These are phyloP conservation scores for Linum usitatissimum DNA, from an alignment of 345 rosid genomes.

Conservation along the genomic window DNA sequence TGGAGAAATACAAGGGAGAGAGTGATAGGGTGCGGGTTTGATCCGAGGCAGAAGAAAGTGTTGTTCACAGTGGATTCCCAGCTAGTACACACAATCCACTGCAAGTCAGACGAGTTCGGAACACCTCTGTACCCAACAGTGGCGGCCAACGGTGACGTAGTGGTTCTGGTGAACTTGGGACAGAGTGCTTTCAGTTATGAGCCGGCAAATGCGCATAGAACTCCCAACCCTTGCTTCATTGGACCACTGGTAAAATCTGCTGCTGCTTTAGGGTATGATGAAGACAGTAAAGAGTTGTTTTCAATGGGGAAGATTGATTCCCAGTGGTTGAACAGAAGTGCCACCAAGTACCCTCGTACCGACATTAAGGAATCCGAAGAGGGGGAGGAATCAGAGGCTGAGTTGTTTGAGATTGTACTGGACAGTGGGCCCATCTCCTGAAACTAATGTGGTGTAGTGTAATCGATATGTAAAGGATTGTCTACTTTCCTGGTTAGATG, in stretches of 20 bases:
- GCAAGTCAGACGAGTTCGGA: conserved; percentile 49
- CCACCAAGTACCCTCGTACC: conserved; percentile 26
- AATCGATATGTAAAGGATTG: background rate
- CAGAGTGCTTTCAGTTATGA: conserved; percentile 42
- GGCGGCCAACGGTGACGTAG: conserved; percentile 37
- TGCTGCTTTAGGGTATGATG: conserved; percentile 23
- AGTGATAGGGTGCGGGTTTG: conserved; percentile 62
- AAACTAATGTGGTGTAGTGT: background rate
- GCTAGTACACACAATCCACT: conserved; percentile 38
- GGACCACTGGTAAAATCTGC: conserved; percentile 27
- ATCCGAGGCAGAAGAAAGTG: conserved; percentile 52
- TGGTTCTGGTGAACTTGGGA: conserved; percentile 48
- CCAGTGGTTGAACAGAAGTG: conserved; percentile 49
- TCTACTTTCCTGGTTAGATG: too few relatives aligned
- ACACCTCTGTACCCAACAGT: conserved; percentile 52
- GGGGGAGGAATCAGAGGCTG: conserved; percentile 85
- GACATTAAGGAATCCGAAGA: conserved; percentile 10
- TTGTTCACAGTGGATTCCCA: conserved; percentile 49
- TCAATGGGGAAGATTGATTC: conserved; percentile 90
- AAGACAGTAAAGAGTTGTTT: conserved; percentile 74
- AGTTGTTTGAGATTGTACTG: conserved; percentile 73
- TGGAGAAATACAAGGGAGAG: conserved; percentile 31
- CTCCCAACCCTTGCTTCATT: conserved; percentile 58
- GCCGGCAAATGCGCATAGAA: conserved; percentile 44
- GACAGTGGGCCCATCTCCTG: conserved; percentile 37